Base-by-base conservation (phyloP, 2,329 filamentous ascomycete species). In the Fusarium sp. region DNA sequence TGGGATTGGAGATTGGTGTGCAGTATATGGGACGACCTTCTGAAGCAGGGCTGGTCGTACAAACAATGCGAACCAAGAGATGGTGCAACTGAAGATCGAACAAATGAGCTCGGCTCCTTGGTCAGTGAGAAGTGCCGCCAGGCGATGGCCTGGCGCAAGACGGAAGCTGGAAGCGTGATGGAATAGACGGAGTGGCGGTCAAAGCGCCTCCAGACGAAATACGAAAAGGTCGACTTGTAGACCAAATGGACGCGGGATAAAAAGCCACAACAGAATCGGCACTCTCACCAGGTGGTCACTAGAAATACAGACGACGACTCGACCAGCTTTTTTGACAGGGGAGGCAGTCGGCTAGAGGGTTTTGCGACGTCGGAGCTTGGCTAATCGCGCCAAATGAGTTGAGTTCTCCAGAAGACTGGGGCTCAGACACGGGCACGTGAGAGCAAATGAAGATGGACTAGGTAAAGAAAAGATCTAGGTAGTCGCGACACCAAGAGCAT, bases 311-410 rank as follows among this genome's bases (percentile, higher is more conserved):
- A 55, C 48, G 55, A 60, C 45, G 51, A 60, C 41, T 48, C 38
- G 38, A 20, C 54, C 63, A 63, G 59, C 58, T 71, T 59, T 47
- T 55, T 74, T 52, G 35, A 67, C 55, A 59, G 61, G 64, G 69
- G 48, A 72, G 54, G 42, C 42, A 68, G 71, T 31, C 64, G 45
- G 51, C 51, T 47, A 66, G 66, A 62, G 63, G 63, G 42, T 65
- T 70, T 66, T 78, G 77, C 77, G 77, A 79, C 71, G 77, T 79
- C 75, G 74, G 77, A 75, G 69, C 66, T 66, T 66, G 75, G 63
- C 63, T 62, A 68, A 75, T 78, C 66, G 69, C 69, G 73, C 72
- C 67, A 68, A 64, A 69, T 47, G 68, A 69, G 75, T 69, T 62
- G 68, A 68, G 70, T 67, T 69, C 70, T 63, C 63, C 59, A 66